Evolutionary conservation across 352 stramenopile species (phyloP).

Genomic region (Globisporangium cystogenes): DNA sequence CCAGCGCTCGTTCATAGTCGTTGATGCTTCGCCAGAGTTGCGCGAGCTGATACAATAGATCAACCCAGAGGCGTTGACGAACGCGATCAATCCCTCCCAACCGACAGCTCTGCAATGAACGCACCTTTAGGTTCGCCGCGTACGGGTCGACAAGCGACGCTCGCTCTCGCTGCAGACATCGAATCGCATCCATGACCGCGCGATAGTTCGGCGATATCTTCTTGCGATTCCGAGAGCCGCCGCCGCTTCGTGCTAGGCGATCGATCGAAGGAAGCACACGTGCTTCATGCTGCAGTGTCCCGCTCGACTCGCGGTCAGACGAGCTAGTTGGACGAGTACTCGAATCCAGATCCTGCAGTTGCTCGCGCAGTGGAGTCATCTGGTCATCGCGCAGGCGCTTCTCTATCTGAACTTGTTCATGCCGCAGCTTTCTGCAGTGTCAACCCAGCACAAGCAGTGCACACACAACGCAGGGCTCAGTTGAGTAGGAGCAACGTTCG

Average conservation of each 20-base stretch:
- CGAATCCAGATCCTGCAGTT: constrained; percentile 24
- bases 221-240: constrained; percentile 1
- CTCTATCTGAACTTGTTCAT: constrained; percentile 36
- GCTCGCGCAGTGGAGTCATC: constrained; percentile 17
- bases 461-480: not conserved
- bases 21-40: constrained; percentile 48
- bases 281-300: not conserved
- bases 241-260: constrained; percentile 2
- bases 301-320: not conserved
- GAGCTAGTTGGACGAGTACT: constrained; percentile 3
- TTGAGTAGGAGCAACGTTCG: not conserved
- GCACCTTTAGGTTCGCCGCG: constrained; percentile 48
- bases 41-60: constrained; percentile 29
- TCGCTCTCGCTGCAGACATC: constrained; percentile 28
- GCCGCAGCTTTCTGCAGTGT: constrained; percentile 26
- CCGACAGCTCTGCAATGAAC: too few relatives aligned
- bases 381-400: constrained; percentile 26
- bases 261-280: constrained; percentile 13
- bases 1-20: constrained; percentile 37
- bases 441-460: not conserved
- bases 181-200: constrained; percentile 37
- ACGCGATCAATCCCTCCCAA: too few relatives aligned
- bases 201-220: constrained; percentile 22
- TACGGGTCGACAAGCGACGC: constrained; percentile 39
- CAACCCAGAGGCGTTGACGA: not conserved